These are phyloP conservation scores for Fusarium aywerte DNA, from an alignment of 2,329 filamentous ascomycete species.

Conservation along the genomic window DNA sequence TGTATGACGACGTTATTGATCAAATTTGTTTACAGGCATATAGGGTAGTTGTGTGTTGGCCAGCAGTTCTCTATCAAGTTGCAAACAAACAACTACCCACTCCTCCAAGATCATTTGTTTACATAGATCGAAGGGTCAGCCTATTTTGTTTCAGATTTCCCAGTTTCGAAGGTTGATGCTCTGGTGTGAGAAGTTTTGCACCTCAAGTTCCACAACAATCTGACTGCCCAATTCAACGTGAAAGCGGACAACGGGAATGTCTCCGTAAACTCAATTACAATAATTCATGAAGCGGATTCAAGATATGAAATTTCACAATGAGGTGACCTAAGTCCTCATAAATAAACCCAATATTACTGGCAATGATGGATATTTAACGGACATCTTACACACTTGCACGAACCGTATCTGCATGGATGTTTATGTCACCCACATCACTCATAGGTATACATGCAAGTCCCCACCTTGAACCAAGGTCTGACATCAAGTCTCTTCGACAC, in stretches of 20 bases:
- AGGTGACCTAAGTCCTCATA: not conserved
- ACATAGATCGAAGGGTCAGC: not conserved
- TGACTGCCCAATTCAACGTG: not conserved
- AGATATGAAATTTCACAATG: too few species aligned
- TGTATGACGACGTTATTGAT: conserved; percentile 4
- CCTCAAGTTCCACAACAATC: not conserved
- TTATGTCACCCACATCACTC: conserved; percentile 3
- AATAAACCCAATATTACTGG: not conserved
- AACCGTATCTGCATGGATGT: not conserved
- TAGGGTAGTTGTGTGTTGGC: not conserved
- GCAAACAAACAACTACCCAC: not conserved
- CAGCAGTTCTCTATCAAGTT: not conserved
- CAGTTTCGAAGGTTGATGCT: not conserved
- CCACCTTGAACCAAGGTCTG: conserved; percentile 31
- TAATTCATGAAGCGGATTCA: not conserved
- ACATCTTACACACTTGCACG: not conserved
- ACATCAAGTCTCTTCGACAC: conserved; percentile 24
- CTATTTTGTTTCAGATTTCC: not conserved
- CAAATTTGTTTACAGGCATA: not conserved
- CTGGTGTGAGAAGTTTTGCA: not conserved
- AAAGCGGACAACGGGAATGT: not conserved
- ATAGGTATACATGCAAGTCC: conserved; percentile 1
- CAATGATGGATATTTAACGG: not conserved
- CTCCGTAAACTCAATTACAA: not conserved
- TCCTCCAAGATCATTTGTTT: not conserved